Percentiles rank a stretch among this genome's conserved stretches.
phyloP scores from a whole-genome alignment of 208 protist species.

The Trypanosoma lewisi region DNA sequence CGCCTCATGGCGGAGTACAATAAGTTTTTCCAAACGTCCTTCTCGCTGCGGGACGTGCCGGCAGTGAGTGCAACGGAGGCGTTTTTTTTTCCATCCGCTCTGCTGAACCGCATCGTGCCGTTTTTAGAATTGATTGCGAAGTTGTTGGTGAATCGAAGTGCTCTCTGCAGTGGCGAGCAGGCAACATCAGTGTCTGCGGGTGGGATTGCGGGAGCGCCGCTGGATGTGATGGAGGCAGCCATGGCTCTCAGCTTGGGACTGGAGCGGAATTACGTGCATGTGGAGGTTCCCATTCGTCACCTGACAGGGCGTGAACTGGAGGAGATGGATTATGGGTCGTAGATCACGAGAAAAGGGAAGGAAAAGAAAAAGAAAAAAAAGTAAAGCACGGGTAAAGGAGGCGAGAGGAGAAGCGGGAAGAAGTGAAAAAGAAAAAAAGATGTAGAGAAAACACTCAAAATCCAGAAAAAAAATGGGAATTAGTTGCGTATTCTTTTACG shows the following conservation, averaged over 20 bases:
- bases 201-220: neutral
- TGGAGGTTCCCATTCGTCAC: conserved; percentile 25
- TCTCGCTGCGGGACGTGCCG: conserved; percentile 17
- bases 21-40: conserved; percentile 5
- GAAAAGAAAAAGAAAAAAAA: neutral
- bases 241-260: conserved; percentile 24
- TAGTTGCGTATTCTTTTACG: too few relatives aligned
- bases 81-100: conserved; percentile 10
- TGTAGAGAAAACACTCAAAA: neutral
- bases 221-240: conserved; percentile 19
- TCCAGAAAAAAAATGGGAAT: neutral
- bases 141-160: neutral
- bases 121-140: conserved; percentile 15
- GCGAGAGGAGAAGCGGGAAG: too few relatives aligned
- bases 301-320: conserved; percentile 12
- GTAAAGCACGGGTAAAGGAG: neutral
- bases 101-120: conserved; percentile 14
- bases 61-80: conserved; percentile 9
- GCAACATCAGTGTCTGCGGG: too few relatives aligned
- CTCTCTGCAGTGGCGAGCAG: neutral
- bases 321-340: conserved; percentile 10
- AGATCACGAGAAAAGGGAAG: too few relatives aligned
- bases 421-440: too few relatives aligned
- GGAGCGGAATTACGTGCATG: conserved; percentile 15
- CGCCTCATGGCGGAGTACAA: conserved; percentile 21